phyloP scores from a whole-genome alignment of 2,329 filamentous ascomycete species.

The Emmonsia crescens region DNA sequence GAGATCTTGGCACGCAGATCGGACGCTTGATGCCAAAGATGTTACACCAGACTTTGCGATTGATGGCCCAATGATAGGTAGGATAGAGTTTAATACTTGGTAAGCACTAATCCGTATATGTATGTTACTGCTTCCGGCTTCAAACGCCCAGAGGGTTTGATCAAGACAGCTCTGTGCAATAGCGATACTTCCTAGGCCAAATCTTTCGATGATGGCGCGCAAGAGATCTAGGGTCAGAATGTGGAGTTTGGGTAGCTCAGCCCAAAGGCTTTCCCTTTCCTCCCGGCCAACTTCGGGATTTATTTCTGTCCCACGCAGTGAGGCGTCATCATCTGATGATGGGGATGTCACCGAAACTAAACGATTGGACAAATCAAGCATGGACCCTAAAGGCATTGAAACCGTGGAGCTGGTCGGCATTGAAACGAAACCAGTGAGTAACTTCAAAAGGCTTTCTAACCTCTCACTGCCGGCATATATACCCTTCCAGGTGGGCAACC shows the following conservation, averaged over 20 bases:
- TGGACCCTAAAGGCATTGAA: conserved; percentile 52
- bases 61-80: conserved; percentile 53
- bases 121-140: conserved; percentile 38
- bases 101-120: conserved; percentile 54
- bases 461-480: conserved; percentile 63
- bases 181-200: conserved; percentile 48
- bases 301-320: conserved; percentile 44
- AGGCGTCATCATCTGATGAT: conserved; percentile 28
- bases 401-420: conserved; percentile 56
- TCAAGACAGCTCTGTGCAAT: conserved; percentile 57
- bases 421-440: conserved; percentile 53
- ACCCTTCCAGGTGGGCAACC: conserved; percentile 61
- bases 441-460: conserved; percentile 52
- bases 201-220: conserved; percentile 44
- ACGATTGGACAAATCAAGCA: conserved; percentile 60
- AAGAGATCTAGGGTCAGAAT: conserved; percentile 56
- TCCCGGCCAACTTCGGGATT: conserved; percentile 66
- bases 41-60: conserved; percentile 56
- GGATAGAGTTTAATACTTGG: conserved; percentile 43
- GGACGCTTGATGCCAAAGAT: conserved; percentile 52
- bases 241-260: conserved; percentile 63
- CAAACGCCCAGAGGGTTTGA: conserved; percentile 61
- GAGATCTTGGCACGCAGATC: conserved; percentile 63
- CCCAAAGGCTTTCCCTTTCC: conserved; percentile 71
- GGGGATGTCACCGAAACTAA: conserved; percentile 55